Evolutionary conservation across 2,329 filamentous ascomycete species (phyloP), one percentile per base, ranked within the genome.

Genomic region (Arthrobotrys megalospora): DNA sequence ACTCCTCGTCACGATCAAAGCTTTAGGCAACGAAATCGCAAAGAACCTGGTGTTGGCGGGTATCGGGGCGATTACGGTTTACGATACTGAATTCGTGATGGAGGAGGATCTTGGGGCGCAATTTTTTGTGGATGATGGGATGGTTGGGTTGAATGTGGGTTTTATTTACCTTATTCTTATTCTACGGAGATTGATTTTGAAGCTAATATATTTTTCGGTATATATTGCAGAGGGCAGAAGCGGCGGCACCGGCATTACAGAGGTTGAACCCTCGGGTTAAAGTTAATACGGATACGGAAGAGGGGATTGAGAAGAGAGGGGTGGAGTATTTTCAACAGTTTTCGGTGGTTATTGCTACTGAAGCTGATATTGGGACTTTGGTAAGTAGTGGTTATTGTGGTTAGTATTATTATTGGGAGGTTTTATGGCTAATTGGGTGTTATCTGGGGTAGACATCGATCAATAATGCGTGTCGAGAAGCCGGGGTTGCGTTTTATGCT

Each of bases 11-110:
- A 94, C 91, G 34, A 90, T 97, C 84, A 93, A 92, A 83, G 94
- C 92, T 0, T 89, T 99, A 14, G 94, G 92, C 73, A 96, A 95
- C 83, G 96, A 99, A 85, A 92, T 98, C 68, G 94, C 96, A 80
- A 99, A 99, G 87, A 99, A 98, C 83, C 90, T 99, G 21, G 95
- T 97, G 16, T 90, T 99, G 1, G 94, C 96, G 21, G 96, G 96
- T 76, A 92, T 99, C 82, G 92, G 92, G 72, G 95, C 93, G 36
- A 88, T 99, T 79, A 98, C 95, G 14, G 90, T 99, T 70, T 87
- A 96, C 75, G 96, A 99, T 85, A 89, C 92, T 82, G 90, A 91
- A 68, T 80, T 86, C 8, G 92, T 97, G 70, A 91, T 89, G 0
- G 91, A 94, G 82, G 89, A 91, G 63, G 95, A 98, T 83, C 86